Conservation (phyloP, 371 early-diverging fungal species). For the Umbelopsis sp. region DNA sequence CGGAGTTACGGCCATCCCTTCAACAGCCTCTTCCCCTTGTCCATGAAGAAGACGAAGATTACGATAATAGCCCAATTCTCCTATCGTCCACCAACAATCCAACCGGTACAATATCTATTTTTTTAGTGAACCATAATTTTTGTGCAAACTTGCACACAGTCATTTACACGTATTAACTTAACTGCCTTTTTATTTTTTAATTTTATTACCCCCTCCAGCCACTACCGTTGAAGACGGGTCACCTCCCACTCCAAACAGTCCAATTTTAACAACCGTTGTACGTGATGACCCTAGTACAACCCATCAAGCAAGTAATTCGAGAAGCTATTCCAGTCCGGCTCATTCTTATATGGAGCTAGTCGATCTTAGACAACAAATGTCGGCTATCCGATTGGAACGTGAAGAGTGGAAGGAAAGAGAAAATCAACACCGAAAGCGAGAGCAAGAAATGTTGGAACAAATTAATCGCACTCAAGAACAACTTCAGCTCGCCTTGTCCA, state of each 20-base stretch:
- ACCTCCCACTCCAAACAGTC: neutral
- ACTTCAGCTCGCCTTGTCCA: slow-evolving; percentile 14
- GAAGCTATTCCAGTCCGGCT: neutral
- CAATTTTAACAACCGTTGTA: neutral
- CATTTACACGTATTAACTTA: too few species aligned
- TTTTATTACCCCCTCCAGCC: neutral
- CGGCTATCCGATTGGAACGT: slow-evolving; percentile 6
- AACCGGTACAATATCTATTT: neutral
- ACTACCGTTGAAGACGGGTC: neutral
- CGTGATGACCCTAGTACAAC: neutral
- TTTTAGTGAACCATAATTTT: too few species aligned
- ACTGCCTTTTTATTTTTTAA: neutral
- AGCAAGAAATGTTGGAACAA: slow-evolving; percentile 21
- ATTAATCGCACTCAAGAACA: slow-evolving; percentile 20
- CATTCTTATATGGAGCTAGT: neutral
- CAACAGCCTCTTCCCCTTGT: neutral
- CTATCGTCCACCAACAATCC: neutral
- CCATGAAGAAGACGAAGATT: neutral
- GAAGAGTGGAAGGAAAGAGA: slow-evolving; percentile 22
- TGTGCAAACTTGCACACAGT: too few species aligned
- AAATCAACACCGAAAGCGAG: slow-evolving; percentile 8
- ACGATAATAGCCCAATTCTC: too few species aligned
- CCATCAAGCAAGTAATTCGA: neutral
- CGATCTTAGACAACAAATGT: slow-evolving; percentile 6
- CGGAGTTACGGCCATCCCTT: neutral